Base-by-base conservation (phyloP, 2,329 filamentous ascomycete genomes). In the Xylariaceae sp. region DNA sequence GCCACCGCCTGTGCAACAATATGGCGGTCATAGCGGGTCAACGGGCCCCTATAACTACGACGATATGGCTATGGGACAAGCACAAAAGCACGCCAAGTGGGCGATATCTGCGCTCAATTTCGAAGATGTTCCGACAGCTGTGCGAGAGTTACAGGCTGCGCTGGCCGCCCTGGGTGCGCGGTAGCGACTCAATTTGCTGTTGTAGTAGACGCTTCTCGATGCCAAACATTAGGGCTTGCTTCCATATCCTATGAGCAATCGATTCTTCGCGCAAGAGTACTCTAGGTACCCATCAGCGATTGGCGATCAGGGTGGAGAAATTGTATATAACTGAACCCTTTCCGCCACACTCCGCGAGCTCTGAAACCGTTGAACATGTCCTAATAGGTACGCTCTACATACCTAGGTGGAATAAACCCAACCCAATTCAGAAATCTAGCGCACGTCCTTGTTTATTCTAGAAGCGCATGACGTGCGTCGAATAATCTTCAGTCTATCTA, bases 101-200 rank as follows among this genome's bases (percentile, higher is more conserved):
- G 94, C 94, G 0, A 95, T 97, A 40, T 96, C 92, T 10, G 94
- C 94, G 0, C 74, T 99, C 45, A 96, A 96, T 65, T 99, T 99
- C 71, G 94, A 99, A 63, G 94, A 99, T 68, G 88, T 95, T 1
- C 79, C 86, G 1, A 99, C 94, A 0, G 94, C 94, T 0, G 85
- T 97, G 4, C 85, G 86, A 65, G 92, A 99, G 67, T 70, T 99
- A 57, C 82, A 83, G 49, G 84, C 82, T 55, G 94, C 94, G 2
- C 72, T 99, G 58, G 76, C 80, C 52, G 73, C 77, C 16, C 72
- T 96, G 46, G 89, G 89, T 2, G 87, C 84, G 12, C 73, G 73
- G 36, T 86, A 65, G 71, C 39, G n/a, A 10, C 18, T 34, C 12
- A 7, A 22, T 13, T 3, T 21, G 3, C 16, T 12, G n/a, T n/a